Evolutionary conservation across 2,329 filamentous ascomycete species (phyloP), one percentile per base, ranked within the genome.

Genomic region (Lasiodiplodia citricola): DNA sequence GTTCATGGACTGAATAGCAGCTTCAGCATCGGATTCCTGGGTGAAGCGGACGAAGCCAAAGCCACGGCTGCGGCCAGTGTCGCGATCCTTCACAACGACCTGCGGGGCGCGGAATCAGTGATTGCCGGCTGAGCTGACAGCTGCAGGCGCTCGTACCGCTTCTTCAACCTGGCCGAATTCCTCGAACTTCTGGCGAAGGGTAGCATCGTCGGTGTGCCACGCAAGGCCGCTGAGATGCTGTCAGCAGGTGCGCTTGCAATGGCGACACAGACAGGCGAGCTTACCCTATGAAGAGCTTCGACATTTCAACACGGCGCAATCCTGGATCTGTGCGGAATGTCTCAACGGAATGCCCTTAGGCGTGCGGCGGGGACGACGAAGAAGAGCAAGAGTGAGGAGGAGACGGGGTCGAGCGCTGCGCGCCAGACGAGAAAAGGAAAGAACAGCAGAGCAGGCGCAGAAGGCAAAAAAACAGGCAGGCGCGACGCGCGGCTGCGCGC

Each of bases 51-150:
- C 95, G 81, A 98, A 98, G 58, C 96, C 96, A 80, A 98, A 99
- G 70, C 96, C 96, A 81, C 96, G 93, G 86, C 94, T 97, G 81
- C 95, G 93, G 76, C 93, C 92, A 77, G 95, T 97, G 79, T 98
- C 95, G 77, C 94, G 93, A 82, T 99, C 95, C 85, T 97, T 98
- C 76, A 98, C 94, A 74, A 99, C 95, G 71, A 97, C 92, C 95
- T 98, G 77, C 60, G 47, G 56, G 50, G 66, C 65, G 16, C 38
- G n/a, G 25, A 11, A 57, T 44, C 56, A 57, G 69, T 21, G 14
- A 52, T 44, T 37, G 66, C 28, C 13, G n/a, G 21, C 6, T 18
- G 60, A 56, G 38, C 41, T 21, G 31, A 5, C 8, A 21, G 23
- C 35, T 4, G 50, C n/a, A n/a, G 25, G 55, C 57, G 57, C 58